Percentiles rank a stretch among this genome's conserved stretches.
Evolutionary conservation across 768 basidiomycete genomes (phyloP).

Genomic region (Sarcodon aspratus): DNA sequence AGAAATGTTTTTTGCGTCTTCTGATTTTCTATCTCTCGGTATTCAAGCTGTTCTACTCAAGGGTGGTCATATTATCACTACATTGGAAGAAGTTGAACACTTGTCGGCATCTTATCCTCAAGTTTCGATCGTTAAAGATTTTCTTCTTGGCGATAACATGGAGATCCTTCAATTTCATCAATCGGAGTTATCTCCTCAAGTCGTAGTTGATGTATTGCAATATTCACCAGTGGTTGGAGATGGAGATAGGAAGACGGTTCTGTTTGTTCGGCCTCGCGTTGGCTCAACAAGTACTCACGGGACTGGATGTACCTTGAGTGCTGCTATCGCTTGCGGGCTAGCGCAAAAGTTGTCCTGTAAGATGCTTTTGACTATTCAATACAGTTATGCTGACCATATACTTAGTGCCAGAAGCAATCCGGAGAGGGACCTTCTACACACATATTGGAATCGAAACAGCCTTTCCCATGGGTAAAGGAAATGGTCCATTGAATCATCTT

Average conservation of each 20-base stretch:
- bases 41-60: conserved; percentile 63
- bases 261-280: conserved; percentile 53
- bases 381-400: not conserved
- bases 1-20: conserved; percentile 52
- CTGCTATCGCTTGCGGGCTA: conserved; percentile 63
- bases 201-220: conserved; percentile 60
- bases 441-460: conserved; percentile 66
- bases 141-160: conserved; percentile 42
- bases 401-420: conserved; percentile 46
- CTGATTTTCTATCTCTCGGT: conserved; percentile 34
- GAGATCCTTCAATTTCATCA: conserved; percentile 38
- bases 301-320: conserved; percentile 86
- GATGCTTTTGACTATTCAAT: conserved; percentile 13
- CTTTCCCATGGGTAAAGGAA: conserved; percentile 53
- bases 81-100: conserved; percentile 30
- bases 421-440: conserved; percentile 58
- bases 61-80: conserved; percentile 63
- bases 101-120: conserved; percentile 18
- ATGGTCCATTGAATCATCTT: conserved; percentile 83
- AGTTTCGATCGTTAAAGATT: conserved; percentile 31
- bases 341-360: conserved; percentile 34
- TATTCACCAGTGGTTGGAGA: conserved; percentile 11
- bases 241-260: conserved; percentile 21
- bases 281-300: conserved; percentile 75
- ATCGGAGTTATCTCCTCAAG: conserved; percentile 8